Evolutionary conservation across 1,284 basidiomycete species (phyloP), one percentile per base, ranked within the genome.

Genomic region (Acaromyces ingoldii): DNA sequence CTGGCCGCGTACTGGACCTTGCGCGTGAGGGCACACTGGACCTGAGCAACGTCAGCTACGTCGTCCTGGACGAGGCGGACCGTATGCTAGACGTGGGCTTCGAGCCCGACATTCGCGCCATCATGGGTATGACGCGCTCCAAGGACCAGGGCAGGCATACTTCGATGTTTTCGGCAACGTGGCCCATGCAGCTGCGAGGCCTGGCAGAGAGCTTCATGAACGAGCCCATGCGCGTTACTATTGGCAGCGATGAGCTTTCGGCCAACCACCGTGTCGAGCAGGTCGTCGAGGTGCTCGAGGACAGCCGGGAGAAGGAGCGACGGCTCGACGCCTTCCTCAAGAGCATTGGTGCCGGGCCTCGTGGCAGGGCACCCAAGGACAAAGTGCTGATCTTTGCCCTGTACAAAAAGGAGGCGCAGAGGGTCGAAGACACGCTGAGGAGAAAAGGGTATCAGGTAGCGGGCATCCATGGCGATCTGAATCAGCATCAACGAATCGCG

Each of bases 51-150:
- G 90, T 97, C 24, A 81, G 84, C 45, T 97, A 92, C 79, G 81
- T 97, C 15, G 93, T 97, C 0, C 79, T 99, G 36, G 95, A 99
- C 72, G 93, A 99, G 78, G 93, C 93, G 1, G 93, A 99, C 78
- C 83, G 93, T 41, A 97, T 98, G 93, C 81, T 99, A 43, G 95
- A 98, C 76, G 91, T 88, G 70, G 95, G 95, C 0, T 99, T 99
- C 76, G 95, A 99, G 79, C 95, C 96, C 68, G 95, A 98, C 76
- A 97, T 98, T 62, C 82, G 91, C 44, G 83, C 82, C 53, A 98
- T 99, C 70, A 92, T 98, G 58, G 85, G 83, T 6, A 81, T 83
- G 66, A 77, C 73, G 62, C 85, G 86, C 26, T 86, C 86, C 63
- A 58, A 65, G 48, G 62, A 68, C 36, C 55, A 72, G 22, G 70